These are phyloP conservation scores for Tricholoma sp. DNA, from an alignment of 768 basidiomycete species.

Conservation along the genomic window DNA sequence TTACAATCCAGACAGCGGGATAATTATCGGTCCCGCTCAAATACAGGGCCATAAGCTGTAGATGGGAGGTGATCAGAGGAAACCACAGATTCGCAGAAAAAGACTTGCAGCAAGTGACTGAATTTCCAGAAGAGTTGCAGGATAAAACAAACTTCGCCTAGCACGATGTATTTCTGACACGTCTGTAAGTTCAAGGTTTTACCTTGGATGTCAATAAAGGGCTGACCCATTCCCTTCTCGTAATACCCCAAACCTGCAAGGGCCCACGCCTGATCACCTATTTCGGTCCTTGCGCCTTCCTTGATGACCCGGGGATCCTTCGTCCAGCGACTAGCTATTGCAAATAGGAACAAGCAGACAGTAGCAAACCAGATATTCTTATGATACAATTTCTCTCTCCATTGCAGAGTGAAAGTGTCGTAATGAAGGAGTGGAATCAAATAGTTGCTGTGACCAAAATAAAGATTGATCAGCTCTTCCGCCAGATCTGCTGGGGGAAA, in stretches of 20 bases:
- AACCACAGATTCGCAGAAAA: constrained; percentile 4
- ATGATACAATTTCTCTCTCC: constrained; percentile 47
- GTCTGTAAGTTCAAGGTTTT: constrained; percentile 3
- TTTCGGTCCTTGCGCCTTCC: constrained; percentile 16
- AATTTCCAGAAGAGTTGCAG: constrained; percentile 57
- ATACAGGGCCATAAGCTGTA: constrained; percentile 51
- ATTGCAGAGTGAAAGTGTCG: constrained; percentile 62
- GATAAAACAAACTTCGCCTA: constrained; percentile 47
- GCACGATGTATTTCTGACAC: constrained; percentile 44
- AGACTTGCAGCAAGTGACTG: constrained; percentile 48
- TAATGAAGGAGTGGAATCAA: constrained; percentile 67
- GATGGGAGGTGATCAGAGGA: background rate
- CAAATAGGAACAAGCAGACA: constrained; percentile 60
- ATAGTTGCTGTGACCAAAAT: constrained; percentile 57
- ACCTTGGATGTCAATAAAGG: background rate
- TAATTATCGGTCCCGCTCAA: constrained; percentile 44
- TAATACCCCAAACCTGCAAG: constrained; percentile 61
- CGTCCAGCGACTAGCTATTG: constrained; percentile 63
- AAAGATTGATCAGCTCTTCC: constrained; percentile 54
- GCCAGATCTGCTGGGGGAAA: constrained; percentile 67
- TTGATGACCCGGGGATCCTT: constrained; percentile 54
- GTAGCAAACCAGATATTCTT: constrained; percentile 55
- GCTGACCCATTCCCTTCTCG: constrained; percentile 46
- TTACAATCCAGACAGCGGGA: constrained; percentile 49
- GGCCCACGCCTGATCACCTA: constrained; percentile 39